phyloP scores from a whole-genome alignment of 768 basidiomycete species.

The Hygrophoropsis aurantiaca region DNA sequence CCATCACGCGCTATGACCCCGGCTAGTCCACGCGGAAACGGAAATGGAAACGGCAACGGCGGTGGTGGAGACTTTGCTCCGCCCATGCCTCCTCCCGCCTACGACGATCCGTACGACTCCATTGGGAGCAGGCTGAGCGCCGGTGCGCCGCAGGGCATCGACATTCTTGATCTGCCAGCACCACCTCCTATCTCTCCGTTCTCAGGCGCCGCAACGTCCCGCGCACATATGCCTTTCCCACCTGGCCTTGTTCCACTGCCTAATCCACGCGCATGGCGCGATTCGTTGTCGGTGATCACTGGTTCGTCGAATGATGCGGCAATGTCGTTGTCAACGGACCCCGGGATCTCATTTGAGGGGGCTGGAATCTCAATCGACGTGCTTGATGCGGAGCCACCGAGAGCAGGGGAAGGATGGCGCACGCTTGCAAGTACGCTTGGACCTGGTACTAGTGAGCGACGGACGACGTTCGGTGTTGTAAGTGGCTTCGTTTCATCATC shows the following conservation, averaged over 20 bases:
- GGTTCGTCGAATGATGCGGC: slow-evolving; percentile 28
- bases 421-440: slow-evolving; percentile 41
- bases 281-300: slow-evolving; percentile 31
- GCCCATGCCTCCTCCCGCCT: slow-evolving; percentile 30
- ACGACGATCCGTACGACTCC: slow-evolving; percentile 30
- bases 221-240: slow-evolving; percentile 24
- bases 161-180: slow-evolving; percentile 56
- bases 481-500: slow-evolving; percentile 32
- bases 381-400: slow-evolving; percentile 69
- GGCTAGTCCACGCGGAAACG: slow-evolving; percentile 23
- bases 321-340: slow-evolving; percentile 31
- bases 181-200: slow-evolving; percentile 60
- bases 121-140: slow-evolving; percentile 22
- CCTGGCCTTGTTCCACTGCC: slow-evolving; percentile 37
- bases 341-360: slow-evolving; percentile 11
- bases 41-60: no score
- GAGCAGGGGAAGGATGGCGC: slow-evolving; percentile 61
- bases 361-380: slow-evolving; percentile 51
- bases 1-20: slow-evolving; percentile 51
- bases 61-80: slow-evolving; percentile 7
- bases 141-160: slow-evolving; percentile 32
- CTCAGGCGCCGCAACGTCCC: slow-evolving; percentile 20
- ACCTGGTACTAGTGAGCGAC: slow-evolving; percentile 30
- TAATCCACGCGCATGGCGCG: slow-evolving; percentile 32
- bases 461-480: slow-evolving; percentile 66